Percentiles rank a stretch among this genome's conserved stretches.
These are phyloP conservation scores for Rhododendron kiyosumense DNA, from an alignment of 148 eudicot species.

Conservation along the genomic window DNA sequence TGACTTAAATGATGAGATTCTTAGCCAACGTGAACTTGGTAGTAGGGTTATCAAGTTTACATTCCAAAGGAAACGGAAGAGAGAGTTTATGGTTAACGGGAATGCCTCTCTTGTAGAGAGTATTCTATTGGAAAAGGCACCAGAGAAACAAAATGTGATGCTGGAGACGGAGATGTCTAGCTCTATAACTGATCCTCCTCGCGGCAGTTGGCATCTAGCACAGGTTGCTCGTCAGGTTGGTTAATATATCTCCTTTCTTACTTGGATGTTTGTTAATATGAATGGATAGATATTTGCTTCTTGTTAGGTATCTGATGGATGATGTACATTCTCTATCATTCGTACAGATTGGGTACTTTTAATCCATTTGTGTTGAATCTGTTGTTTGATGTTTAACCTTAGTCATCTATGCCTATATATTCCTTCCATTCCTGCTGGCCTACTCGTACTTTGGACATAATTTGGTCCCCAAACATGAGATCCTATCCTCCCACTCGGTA, in stretches of 20 bases:
- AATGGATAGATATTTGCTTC: not conserved
- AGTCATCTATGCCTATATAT: not conserved
- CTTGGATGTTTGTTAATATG: not conserved
- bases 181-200: slow-evolving; percentile 37
- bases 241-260: not conserved
- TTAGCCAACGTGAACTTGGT: slow-evolving; percentile 25
- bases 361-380: not conserved
- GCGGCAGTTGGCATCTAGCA: slow-evolving; percentile 45
- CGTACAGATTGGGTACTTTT: not conserved
- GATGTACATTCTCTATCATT: not conserved
- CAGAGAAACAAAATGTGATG: slow-evolving; percentile 29
- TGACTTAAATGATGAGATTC: slow-evolving; percentile 18
- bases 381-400: not conserved
- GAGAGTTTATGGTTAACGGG: slow-evolving; percentile 20
- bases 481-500: not conserved
- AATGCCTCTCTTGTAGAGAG: slow-evolving; percentile 21
- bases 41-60: slow-evolving; percentile 50
- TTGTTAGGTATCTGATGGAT: not conserved
- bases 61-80: slow-evolving; percentile 57
- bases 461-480: not conserved
- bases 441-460: not conserved
- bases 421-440: not conserved
- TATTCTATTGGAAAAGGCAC: slow-evolving; percentile 18
- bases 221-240: slow-evolving; percentile 45
- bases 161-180: slow-evolving; percentile 25